Conservation (phyloP, 306 rosid genomes). For the Rubus idaeus region DNA sequence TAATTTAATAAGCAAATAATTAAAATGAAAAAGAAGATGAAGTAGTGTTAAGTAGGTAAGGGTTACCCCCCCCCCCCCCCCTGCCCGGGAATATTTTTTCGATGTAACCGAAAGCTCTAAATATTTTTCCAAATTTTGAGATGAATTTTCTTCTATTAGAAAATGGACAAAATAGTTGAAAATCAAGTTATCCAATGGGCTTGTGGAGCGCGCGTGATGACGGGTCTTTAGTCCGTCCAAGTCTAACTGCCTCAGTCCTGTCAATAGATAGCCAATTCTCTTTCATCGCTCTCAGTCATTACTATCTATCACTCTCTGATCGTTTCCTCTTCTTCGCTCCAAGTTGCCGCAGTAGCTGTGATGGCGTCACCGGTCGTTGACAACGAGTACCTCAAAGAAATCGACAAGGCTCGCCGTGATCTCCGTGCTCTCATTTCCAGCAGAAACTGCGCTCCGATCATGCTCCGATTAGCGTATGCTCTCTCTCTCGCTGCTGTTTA, state of each 20-base stretch:
- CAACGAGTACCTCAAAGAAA: constrained; percentile 63
- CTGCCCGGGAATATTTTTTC: too few species aligned
- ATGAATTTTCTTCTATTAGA: too few species aligned
- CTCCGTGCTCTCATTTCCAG: constrained; percentile 82
- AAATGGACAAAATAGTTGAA: too few species aligned
- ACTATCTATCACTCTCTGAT: neutral
- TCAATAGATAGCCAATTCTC: neutral
- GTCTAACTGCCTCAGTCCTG: neutral
- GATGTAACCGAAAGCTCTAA: too few species aligned
- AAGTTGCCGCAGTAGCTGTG: neutral
- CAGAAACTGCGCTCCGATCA: constrained; percentile 83
- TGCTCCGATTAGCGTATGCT: constrained; percentile 86
- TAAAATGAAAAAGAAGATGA: too few species aligned
- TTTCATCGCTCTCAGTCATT: neutral
- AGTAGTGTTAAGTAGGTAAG: too few species aligned
- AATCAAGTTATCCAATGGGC: neutral
- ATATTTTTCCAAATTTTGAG: too few species aligned
- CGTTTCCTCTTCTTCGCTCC: neutral
- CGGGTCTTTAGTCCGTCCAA: neutral
- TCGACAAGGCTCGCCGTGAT: constrained; percentile 87
- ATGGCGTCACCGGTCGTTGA: constrained; percentile 82
- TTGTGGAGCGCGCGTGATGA: neutral
- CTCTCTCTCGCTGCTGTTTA: constrained; percentile 19
- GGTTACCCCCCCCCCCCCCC: too few species aligned
- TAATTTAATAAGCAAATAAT: too few species aligned